phyloP scores from a whole-genome alignment of 169 alveolate species.

The Theileria sp. region DNA sequence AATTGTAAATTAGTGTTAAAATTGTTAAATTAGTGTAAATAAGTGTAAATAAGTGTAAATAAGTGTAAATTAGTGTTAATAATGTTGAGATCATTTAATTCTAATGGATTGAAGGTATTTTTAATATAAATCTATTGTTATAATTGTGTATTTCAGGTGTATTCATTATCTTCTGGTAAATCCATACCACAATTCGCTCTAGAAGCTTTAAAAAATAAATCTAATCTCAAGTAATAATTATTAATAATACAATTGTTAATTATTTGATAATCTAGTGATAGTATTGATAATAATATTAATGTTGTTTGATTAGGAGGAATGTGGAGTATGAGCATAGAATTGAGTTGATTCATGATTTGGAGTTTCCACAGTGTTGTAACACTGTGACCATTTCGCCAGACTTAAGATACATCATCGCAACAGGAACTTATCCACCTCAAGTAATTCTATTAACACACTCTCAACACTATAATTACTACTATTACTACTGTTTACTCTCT shows the following conservation, averaged over 20 bases:
- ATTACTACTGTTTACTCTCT: too few relatives aligned
- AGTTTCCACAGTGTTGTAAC: slow-evolving; percentile 74
- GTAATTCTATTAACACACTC: slow-evolving; percentile 5
- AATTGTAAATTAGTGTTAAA: too few relatives aligned
- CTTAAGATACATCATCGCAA: slow-evolving; percentile 65
- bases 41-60: too few relatives aligned
- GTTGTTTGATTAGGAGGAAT: slow-evolving; percentile 35
- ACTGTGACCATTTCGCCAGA: slow-evolving; percentile 73
- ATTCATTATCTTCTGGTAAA: slow-evolving; percentile 63
- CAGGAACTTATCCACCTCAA: slow-evolving; percentile 79
- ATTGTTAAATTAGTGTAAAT: too few relatives aligned
- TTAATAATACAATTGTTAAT: neutral
- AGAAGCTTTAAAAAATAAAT: slow-evolving; percentile 26
- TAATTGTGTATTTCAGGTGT: slow-evolving; percentile 32
- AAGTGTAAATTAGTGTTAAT: too few relatives aligned
- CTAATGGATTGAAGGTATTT: slow-evolving; percentile 63
- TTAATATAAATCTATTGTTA: neutral
- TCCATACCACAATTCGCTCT: slow-evolving; percentile 53
- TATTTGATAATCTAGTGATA: neutral
- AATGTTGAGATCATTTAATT: slow-evolving; percentile 59
- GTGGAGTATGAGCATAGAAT: slow-evolving; percentile 55
- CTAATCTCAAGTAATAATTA: slow-evolving; percentile 37
- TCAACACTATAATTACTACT: too few relatives aligned
- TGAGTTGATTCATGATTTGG: slow-evolving; percentile 75
- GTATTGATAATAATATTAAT: neutral